phyloP scores from a whole-genome alignment of 495 filamentous ascomycete genomes.

The Stereocaulon alpinum region DNA sequence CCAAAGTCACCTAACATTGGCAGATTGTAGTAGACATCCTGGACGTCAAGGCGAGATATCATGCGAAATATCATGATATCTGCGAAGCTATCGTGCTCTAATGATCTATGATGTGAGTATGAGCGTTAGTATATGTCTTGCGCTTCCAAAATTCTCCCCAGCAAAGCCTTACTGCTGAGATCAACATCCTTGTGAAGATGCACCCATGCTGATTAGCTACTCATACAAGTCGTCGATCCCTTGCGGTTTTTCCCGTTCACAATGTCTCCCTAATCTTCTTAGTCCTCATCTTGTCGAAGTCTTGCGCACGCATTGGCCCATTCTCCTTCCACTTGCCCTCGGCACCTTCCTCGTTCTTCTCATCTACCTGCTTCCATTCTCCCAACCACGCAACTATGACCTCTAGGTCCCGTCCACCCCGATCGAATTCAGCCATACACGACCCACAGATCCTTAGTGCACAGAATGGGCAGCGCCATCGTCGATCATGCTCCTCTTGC shows the following conservation, averaged over 20 bases:
- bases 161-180: background rate
- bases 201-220: background rate
- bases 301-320: background rate
- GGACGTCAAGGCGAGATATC: no score
- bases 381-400: slow-evolving; percentile 8
- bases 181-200: background rate
- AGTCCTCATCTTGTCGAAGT: background rate
- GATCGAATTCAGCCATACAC: slow-evolving; percentile 34
- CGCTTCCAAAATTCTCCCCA: background rate
- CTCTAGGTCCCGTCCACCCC: slow-evolving; percentile 14
- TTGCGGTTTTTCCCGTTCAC: background rate
- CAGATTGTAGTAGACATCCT: no score
- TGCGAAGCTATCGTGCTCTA: background rate
- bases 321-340: slow-evolving; percentile 1
- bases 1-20: no score
- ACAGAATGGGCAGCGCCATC: slow-evolving; percentile 41
- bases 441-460: slow-evolving; percentile 36
- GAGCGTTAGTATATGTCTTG: background rate
- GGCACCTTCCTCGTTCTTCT: background rate
- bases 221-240: background rate
- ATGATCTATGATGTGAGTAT: background rate
- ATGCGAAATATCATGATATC: no score
- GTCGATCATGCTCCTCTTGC: slow-evolving; percentile 34
- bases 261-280: background rate
- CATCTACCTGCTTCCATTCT: background rate